These are phyloP conservation scores for Phytopythium boreale DNA, from an alignment of 352 stramenopile species.

Conservation along the genomic window DNA sequence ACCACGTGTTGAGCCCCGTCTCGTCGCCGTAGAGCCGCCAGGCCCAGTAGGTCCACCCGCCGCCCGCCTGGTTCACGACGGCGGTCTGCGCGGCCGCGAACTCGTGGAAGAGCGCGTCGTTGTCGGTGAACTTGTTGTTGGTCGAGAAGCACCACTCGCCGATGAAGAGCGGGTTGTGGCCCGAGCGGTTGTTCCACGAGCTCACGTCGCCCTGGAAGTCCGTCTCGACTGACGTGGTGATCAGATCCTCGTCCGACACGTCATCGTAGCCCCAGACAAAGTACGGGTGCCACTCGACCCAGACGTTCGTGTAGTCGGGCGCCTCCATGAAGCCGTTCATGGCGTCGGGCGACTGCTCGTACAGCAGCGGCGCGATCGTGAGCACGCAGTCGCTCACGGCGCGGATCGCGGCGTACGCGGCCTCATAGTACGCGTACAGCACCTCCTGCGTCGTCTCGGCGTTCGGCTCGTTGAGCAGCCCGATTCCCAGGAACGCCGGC, in stretches of 20 bases:
- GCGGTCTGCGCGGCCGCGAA: constrained; percentile 46
- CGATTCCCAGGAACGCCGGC: constrained; percentile 49
- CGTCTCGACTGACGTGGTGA: constrained; percentile 9
- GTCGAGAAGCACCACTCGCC: constrained; percentile 65
- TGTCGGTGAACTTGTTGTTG: constrained; percentile 51
- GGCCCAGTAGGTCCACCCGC: constrained; percentile 76
- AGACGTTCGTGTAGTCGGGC: constrained; percentile 63
- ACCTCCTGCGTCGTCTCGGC: constrained; percentile 25
- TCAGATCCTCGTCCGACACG: constrained; percentile 25
- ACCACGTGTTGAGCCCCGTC: constrained; percentile 57
- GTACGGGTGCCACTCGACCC: no score
- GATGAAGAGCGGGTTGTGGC: constrained; percentile 49
- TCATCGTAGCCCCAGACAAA: constrained; percentile 78
- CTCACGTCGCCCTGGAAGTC: constrained; percentile 13
- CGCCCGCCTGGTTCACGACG: constrained; percentile 45
- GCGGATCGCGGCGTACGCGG: constrained; percentile 48
- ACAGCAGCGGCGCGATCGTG: constrained; percentile 53
- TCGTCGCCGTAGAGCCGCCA: constrained; percentile 72
- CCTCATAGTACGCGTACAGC: constrained; percentile 57
- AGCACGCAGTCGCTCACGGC: constrained; percentile 53
- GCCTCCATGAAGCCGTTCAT: constrained; percentile 57
- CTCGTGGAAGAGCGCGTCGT: constrained; percentile 38
- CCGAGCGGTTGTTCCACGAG: constrained; percentile 13
- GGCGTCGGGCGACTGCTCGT: constrained; percentile 50
- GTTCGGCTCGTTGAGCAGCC: constrained; percentile 48